These are phyloP conservation scores for Calonectria hongkongensis DNA, from an alignment of 2,329 filamentous ascomycete genomes.

Conservation along the genomic window DNA sequence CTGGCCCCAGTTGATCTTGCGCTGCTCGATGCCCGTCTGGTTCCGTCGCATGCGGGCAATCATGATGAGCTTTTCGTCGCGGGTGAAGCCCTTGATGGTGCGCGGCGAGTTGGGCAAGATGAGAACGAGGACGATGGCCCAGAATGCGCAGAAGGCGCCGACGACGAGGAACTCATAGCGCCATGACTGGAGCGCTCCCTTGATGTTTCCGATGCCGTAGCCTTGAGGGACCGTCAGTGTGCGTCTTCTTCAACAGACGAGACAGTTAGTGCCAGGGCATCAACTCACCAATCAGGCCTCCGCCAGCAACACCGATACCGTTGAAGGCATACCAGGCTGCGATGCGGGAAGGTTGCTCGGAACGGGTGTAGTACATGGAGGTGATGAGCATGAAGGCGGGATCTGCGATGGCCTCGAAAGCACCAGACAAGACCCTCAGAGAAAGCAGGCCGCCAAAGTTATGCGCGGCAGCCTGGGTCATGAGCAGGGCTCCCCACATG, in stretches of 20 bases:
- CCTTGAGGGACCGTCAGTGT: conserved; percentile 50
- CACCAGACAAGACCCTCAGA: conserved; percentile 76
- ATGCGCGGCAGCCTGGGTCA: conserved; percentile 71
- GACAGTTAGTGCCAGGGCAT: neutral
- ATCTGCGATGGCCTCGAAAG: conserved; percentile 74
- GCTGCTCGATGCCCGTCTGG: conserved; percentile 76
- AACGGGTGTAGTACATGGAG: conserved; percentile 78
- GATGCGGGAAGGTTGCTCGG: conserved; percentile 77
- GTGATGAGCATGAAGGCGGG: conserved; percentile 77
- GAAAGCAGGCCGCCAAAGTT: conserved; percentile 74
- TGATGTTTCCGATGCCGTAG: conserved; percentile 77
- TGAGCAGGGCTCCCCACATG: conserved; percentile 70
- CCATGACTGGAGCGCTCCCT: conserved; percentile 75
- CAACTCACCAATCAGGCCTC: conserved; percentile 64
- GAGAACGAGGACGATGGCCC: conserved; percentile 75
- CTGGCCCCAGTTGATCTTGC: conserved; percentile 72
- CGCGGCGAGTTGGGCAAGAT: conserved; percentile 75
- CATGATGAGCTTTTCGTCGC: conserved; percentile 71
- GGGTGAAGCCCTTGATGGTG: conserved; percentile 70
- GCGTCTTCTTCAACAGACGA: no score
- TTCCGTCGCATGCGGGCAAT: conserved; percentile 73
- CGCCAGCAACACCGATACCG: conserved; percentile 75
- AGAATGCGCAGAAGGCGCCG: conserved; percentile 73
- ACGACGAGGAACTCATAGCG: conserved; percentile 82
- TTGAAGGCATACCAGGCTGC: conserved; percentile 77